Percentiles rank a stretch among this genome's conserved stretches.
Evolutionary conservation across 1,139 yeast species (phyloP).

Genomic region (Candida freyschussii): DNA sequence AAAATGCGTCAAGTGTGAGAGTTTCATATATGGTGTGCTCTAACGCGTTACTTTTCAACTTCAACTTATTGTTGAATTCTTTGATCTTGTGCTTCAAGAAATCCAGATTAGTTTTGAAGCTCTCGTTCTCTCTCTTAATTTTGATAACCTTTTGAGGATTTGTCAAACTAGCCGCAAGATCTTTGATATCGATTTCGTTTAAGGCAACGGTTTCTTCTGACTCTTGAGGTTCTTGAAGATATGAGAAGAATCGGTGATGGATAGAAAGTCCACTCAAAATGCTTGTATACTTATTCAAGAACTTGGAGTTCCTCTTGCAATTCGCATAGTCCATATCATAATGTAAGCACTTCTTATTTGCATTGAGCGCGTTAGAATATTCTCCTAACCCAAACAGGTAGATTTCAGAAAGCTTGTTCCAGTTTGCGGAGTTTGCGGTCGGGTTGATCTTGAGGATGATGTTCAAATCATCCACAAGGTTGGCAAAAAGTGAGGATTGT

Average conservation of each 20-base stretch:
- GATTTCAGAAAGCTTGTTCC: slow-evolving; percentile 34
- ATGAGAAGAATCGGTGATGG: slow-evolving; percentile 30
- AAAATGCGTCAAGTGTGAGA: slow-evolving; percentile 12
- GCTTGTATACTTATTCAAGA: slow-evolving; percentile 41
- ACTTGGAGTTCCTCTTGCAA: slow-evolving; percentile 50
- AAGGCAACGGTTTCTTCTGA: slow-evolving; percentile 16
- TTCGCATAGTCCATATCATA: slow-evolving; percentile 59
- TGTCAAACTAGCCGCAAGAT: slow-evolving; percentile 7
- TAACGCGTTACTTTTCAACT: slow-evolving; percentile 13
- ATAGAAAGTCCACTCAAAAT: slow-evolving; percentile 14
- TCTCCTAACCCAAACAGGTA: slow-evolving; percentile 48
- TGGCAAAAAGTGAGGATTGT: slow-evolving; percentile 11
- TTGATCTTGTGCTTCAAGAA: slow-evolving; percentile 12
- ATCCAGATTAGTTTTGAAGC: slow-evolving; percentile 16
- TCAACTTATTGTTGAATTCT: slow-evolving; percentile 16
- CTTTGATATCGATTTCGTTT: slow-evolving; percentile 24
- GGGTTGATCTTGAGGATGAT: slow-evolving; percentile 19
- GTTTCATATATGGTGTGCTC: slow-evolving; percentile 15
- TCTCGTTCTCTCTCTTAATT: slow-evolving; percentile 23
- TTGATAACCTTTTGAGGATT: slow-evolving; percentile 14
- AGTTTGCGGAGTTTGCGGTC: slow-evolving; percentile 14
- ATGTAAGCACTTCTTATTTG: slow-evolving; percentile 57
- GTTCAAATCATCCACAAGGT: slow-evolving; percentile 21
- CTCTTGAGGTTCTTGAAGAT: slow-evolving; percentile 30
- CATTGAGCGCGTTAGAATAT: slow-evolving; percentile 44